Evolutionary conservation across 176 grass and related monocot genomes (phyloP).

Genomic region (Poa annua): DNA sequence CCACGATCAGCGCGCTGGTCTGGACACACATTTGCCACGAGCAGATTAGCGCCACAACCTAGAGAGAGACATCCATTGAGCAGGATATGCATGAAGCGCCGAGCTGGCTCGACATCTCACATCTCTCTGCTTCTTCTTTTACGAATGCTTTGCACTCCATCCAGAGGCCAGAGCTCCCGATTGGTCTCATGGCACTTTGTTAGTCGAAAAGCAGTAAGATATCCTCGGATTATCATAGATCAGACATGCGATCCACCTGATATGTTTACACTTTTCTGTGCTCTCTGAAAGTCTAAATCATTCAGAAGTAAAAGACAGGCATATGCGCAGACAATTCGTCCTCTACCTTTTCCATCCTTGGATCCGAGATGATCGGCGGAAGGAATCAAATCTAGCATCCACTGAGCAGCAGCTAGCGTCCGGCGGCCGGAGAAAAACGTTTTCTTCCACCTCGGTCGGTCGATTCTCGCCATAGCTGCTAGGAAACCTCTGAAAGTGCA

Average conservation of each 20-base stretch:
- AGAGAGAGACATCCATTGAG: conserved; percentile 39
- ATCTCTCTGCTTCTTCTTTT: not conserved
- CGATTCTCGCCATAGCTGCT: conserved; percentile 27
- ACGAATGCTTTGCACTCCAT: not conserved
- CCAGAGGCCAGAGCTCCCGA: not conserved
- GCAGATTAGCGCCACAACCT: not conserved
- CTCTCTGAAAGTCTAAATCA: not conserved
- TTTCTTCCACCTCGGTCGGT: conserved; percentile 33
- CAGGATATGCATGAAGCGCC: not conserved
- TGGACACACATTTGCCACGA: conserved; percentile 25
- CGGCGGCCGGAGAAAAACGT: conserved; percentile 30
- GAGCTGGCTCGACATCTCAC: not conserved
- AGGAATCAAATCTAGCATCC: conserved; percentile 51
- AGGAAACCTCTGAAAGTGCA: conserved; percentile 43
- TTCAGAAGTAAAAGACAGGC: not conserved
- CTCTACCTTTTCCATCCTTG: conserved; percentile 14
- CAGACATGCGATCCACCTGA: not conserved
- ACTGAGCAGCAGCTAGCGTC: conserved; percentile 24
- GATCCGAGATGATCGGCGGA: conserved; percentile 34
- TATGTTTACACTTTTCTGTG: not conserved
- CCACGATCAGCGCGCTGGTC: conserved; percentile 17
- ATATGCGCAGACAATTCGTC: conserved; percentile 20
- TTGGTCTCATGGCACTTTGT: not conserved
- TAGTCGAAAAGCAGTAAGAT: not conserved
- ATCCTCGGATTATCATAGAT: not conserved